Base-by-base conservation (phyloP, 1,284 basidiomycete species). In the Austropuccinia psidii region DNA sequence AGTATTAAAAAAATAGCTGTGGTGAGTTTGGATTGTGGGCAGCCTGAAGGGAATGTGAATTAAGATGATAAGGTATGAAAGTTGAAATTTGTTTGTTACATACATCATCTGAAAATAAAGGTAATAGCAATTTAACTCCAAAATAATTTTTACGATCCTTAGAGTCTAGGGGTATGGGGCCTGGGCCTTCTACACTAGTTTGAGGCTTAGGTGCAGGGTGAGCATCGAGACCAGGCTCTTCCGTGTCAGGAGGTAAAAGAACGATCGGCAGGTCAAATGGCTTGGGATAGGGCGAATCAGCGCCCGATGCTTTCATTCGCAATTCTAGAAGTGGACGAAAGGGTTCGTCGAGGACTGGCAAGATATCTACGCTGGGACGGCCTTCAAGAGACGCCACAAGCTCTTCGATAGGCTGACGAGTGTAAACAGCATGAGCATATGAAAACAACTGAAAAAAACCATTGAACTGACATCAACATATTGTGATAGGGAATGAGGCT, bases 161-260 rank as follows among this genome's bases (percentile, higher is more conserved):
- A 4, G 70, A 73, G 29, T 73, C 61, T 35, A 50, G 43, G 29
- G 58, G 57, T 76, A 86, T 85, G 76, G 86, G 87, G 75, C 89
- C 86, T 0, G 89, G 88, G 87, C 89, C 88, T 77, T 90, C 89
- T 77, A 89, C 88, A 77, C 87, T 88, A 78, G 75, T 77, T 1
- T 89, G 90, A 11, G 62, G 77, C 31, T 86, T 84, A 77, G 84
- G 85, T 2, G 85, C 85, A 65, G 72, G 87, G 24, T 70, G 67
- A 35, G 67, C n/a, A 55, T 89, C 83, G 6, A 86, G 86, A 64
- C 89, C 89, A 8, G 89, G 83, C 76, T 91, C 90, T 21, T 91
- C 88, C 64, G 88, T 86, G 81, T 93, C 93, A 4, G 92, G 91
- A 3, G 93, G 91, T 5, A 95, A 90, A 35, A 91, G 84, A 52